Evolutionary conservation across 768 basidiomycete species (phyloP), one percentile per base, ranked within the genome.

Genomic region (Mycena leptocephala): DNA sequence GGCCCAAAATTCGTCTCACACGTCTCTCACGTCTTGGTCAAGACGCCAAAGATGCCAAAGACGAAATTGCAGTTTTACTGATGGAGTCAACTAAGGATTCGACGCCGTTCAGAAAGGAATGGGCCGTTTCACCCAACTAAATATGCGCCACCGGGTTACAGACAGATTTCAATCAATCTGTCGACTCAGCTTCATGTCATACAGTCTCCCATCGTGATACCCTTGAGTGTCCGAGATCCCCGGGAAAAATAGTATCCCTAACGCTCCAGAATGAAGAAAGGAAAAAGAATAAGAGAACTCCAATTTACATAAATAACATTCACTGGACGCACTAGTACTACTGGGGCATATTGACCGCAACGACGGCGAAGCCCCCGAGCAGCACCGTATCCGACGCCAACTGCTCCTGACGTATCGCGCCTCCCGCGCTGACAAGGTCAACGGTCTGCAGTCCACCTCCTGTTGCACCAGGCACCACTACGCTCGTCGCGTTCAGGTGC

Each of bases 401-500:
- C 53, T 55, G 53, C 53, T 55, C 53, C 53, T 55, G 53, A 55
- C 53, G 53, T 55, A 55, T 55, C 24, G 53, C 53, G 22, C 53
- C 53, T 55, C 53, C 53, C 53, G 53, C 53, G 53, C 53, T 55
- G 16, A 55, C 53, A 55, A 55, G 53, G 53, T 55, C 53, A 55
- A 55, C 53, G 53, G 53, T 55, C 53, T 55, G 53, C 53, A 55
- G 53, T 55, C 53, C 53, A 55, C 53, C 53, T 55, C 53, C 53
- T 55, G 53, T 55, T n/a, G 53, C 53, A 55, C 53, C 53, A 55
- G 53, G 53, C 53, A 55, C 53, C 53, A 55, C 53, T 55, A 55
- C 53, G 53, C 53, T 55, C 53, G 53, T 55, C 53, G 53, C 26
- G 53, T 55, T 55, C 53, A 55, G 53, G 53, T 55, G 53, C 53